These are phyloP conservation scores for Aureobasidium sp. DNA, from an alignment of 2,329 filamentous ascomycete species.

Conservation along the genomic window DNA sequence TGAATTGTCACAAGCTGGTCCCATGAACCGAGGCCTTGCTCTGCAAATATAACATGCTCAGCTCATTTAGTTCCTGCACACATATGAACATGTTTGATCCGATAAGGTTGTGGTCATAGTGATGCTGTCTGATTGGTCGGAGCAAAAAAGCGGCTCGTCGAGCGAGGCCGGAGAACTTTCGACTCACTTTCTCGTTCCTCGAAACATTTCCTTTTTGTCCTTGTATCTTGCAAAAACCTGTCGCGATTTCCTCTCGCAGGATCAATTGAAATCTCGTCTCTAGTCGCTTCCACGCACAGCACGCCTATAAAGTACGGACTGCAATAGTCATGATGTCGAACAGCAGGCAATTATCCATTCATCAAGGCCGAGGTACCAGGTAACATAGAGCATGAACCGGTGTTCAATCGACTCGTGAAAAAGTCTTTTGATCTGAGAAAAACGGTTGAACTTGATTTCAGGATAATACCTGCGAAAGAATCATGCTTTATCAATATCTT, in stretches of 20 bases:
- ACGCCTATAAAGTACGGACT: conserved; percentile 18
- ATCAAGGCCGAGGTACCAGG: conserved; percentile 22
- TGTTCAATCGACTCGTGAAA: conserved; percentile 22
- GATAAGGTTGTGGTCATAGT: not conserved
- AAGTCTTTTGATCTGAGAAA: conserved; percentile 39
- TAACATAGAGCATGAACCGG: conserved; percentile 30
- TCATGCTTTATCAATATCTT: conserved; percentile 36
- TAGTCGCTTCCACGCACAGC: not conserved
- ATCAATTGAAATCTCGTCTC: not conserved
- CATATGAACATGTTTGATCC: not conserved
- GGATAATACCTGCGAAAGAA: conserved; percentile 46
- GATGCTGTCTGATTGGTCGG: not conserved
- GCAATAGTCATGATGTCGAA: conserved; percentile 19
- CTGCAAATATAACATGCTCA: not conserved
- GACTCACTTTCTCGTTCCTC: not conserved
- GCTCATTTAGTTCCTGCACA: too few species aligned
- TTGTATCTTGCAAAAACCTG: not conserved
- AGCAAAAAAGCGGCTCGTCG: not conserved
- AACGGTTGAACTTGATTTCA: conserved; percentile 49
- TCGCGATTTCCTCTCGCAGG: not conserved
- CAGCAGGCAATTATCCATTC: conserved; percentile 12
- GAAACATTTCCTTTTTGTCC: conserved; percentile 2
- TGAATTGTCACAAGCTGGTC: not conserved
- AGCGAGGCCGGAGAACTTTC: not conserved
- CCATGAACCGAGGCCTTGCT: not conserved